Evolutionary conservation across 1,139 yeast species (phyloP).

Genomic region (Blastobotrys aristatus): DNA sequence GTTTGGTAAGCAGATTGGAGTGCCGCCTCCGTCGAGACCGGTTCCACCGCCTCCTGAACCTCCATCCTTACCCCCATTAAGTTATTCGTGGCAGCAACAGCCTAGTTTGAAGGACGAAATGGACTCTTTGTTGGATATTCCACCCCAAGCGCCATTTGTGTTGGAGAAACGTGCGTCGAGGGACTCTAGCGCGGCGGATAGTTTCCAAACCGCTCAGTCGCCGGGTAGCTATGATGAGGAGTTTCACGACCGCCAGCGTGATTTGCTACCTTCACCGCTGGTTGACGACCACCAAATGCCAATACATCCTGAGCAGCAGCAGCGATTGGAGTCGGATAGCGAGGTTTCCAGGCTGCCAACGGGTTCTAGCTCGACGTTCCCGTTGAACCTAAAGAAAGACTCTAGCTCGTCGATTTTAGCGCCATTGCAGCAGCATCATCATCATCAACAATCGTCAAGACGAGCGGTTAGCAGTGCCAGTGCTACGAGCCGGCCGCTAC

Average conservation of each 20-base stretch:
- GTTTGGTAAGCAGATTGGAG: conserved; percentile 6
- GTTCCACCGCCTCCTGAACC: conserved; percentile 18
- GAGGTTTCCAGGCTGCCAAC: not conserved
- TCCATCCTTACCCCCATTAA: conserved; percentile 14
- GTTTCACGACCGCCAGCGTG: too few species aligned
- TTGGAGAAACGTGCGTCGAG: conserved; percentile 13
- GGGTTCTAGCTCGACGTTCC: not conserved
- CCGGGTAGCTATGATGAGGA: conserved; percentile 4
- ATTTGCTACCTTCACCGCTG: not conserved
- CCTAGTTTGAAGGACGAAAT: conserved; percentile 16
- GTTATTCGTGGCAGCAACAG: conserved; percentile 16
- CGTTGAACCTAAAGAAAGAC: conserved; percentile 1
- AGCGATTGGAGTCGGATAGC: too few species aligned
- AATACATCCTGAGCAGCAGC: not conserved
- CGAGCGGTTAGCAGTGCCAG: not conserved
- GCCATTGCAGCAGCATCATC: not conserved
- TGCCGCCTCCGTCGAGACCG: conserved; percentile 17
- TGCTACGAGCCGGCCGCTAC: not conserved
- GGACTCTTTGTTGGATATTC: conserved; percentile 14
- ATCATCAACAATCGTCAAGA: not conserved
- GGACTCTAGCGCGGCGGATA: conserved; percentile 21
- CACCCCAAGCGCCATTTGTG: conserved; percentile 13
- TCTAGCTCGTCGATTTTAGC: not conserved
- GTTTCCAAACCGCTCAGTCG: conserved; percentile 21
- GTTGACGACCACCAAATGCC: not conserved